These are phyloP conservation scores for Penicillium sp. DNA, from an alignment of 2,329 filamentous ascomycete species.

Conservation along the genomic window DNA sequence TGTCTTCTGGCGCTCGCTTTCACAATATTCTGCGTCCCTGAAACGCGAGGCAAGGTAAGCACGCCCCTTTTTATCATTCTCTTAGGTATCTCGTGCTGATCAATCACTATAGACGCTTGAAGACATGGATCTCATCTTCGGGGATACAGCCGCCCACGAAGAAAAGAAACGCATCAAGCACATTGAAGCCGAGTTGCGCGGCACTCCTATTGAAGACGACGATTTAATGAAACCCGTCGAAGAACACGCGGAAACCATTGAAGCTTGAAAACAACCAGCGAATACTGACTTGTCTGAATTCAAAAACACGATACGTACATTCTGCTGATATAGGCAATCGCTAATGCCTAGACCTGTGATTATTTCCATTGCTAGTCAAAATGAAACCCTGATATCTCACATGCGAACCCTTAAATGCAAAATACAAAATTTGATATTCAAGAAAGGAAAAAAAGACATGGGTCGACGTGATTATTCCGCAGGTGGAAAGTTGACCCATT, in stretches of 20 bases:
- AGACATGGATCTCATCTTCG: constrained; percentile 55
- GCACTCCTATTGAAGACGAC: constrained; percentile 23
- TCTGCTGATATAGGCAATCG: not conserved
- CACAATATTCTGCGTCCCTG: constrained; percentile 38
- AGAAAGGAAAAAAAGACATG: not conserved
- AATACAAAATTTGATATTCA: not conserved
- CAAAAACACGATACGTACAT: not conserved
- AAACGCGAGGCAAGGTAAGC: constrained; percentile 38
- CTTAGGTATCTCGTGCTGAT: not conserved
- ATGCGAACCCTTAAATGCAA: constrained; percentile 6
- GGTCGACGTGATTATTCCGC: constrained; percentile 16
- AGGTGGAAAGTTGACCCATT: constrained; percentile 42
- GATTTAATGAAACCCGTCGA: constrained; percentile 22
- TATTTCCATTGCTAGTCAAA: not conserved
- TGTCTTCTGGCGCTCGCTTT: constrained; percentile 38
- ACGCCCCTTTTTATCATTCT: not conserved
- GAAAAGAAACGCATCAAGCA: constrained; percentile 41
- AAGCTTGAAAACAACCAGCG: not conserved
- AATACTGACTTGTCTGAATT: not conserved
- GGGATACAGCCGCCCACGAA: constrained; percentile 40
- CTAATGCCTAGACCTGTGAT: not conserved
- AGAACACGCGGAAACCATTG: constrained; percentile 23
- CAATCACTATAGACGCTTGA: constrained; percentile 48
- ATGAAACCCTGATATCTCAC: not conserved
- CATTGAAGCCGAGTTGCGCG: constrained; percentile 40